Conservation (phyloP, 2,329 filamentous ascomycete species). For the Daldinia eschscholtzii region DNA sequence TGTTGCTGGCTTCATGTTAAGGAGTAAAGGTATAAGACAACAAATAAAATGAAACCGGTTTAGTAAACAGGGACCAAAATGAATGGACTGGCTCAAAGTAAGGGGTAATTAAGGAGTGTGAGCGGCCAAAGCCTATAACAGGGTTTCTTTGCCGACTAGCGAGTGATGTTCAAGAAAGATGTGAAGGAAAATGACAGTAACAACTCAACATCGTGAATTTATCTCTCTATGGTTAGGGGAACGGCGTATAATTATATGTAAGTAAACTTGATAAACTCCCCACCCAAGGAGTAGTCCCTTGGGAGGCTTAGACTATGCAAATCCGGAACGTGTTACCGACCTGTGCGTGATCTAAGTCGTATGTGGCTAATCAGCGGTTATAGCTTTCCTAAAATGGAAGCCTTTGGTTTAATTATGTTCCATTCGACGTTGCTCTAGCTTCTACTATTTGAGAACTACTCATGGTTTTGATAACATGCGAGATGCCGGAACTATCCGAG, state of each 20-base stretch:
- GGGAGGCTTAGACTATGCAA: slow-evolving; percentile 27
- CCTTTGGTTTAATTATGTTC: slow-evolving; percentile 24
- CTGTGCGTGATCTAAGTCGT: slow-evolving; percentile 14
- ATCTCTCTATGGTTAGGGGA: not conserved
- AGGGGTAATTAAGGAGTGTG: not conserved
- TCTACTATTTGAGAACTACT: slow-evolving; percentile 13
- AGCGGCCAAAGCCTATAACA: not conserved
- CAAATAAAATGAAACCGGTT: not conserved
- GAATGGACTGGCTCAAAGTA: not conserved
- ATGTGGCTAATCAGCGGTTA: slow-evolving; percentile 23
- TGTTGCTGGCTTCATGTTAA: slow-evolving; percentile 42
- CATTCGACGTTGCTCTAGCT: slow-evolving; percentile 13
- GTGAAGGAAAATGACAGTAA: slow-evolving; percentile 10
- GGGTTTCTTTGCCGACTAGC: not conserved
- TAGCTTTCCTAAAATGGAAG: slow-evolving; percentile 28
- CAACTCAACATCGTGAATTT: slow-evolving; percentile 20
- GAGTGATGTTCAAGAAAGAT: not conserved
- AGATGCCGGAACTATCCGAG: slow-evolving; percentile 17
- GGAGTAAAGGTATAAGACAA: not conserved
- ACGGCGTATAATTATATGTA: slow-evolving; percentile 14
- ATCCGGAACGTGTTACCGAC: slow-evolving; percentile 32
- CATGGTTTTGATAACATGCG: not conserved
- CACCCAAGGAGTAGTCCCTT: slow-evolving; percentile 2
- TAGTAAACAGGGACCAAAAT: not conserved
- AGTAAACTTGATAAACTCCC: not conserved